phyloP scores from a whole-genome alignment of 495 filamentous ascomycete genomes.

The Talaromyces adpressus region DNA sequence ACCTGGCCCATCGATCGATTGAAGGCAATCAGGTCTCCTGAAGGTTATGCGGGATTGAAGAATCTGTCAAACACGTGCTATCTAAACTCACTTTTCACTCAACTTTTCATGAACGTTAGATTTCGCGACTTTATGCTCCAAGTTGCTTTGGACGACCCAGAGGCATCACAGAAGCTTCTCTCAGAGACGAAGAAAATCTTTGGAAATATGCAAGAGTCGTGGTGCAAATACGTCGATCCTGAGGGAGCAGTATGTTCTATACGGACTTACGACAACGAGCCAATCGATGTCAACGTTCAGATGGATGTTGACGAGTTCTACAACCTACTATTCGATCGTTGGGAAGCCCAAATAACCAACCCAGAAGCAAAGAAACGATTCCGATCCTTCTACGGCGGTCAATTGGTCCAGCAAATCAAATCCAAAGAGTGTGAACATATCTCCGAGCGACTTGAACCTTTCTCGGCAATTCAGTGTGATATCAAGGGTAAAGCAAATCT shows the following conservation, averaged over 20 bases:
- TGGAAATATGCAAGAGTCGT: constrained; percentile 75
- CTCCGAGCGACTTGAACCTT: constrained; percentile 81
- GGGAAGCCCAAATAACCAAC: constrained; percentile 74
- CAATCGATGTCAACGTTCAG: constrained; percentile 82
- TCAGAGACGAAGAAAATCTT: constrained; percentile 76
- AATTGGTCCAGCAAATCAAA: constrained; percentile 89
- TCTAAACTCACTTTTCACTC: constrained; percentile 89
- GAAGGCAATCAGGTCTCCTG: constrained; percentile 62
- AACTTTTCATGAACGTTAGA: constrained; percentile 91
- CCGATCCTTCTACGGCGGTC: constrained; percentile 81
- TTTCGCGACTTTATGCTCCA: constrained; percentile 82
- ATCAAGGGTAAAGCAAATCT: constrained; percentile 87
- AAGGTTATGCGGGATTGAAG: constrained; percentile 73
- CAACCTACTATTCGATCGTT: constrained; percentile 83
- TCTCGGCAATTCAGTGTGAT: constrained; percentile 93
- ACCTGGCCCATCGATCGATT: constrained; percentile 54
- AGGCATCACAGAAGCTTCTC: constrained; percentile 59
- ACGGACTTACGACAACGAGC: constrained; percentile 72
- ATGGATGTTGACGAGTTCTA: constrained; percentile 99
- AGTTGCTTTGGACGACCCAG: constrained; percentile 46
- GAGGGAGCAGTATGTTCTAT: constrained; percentile 65
- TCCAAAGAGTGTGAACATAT: constrained; percentile 93
- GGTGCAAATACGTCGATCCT: constrained; percentile 65
- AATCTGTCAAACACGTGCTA: constrained; percentile 98
- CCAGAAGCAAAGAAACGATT: constrained; percentile 66